These are phyloP conservation scores for Phylloboletellus chloephorus DNA, from an alignment of 1,284 basidiomycete genomes.

Conservation along the genomic window DNA sequence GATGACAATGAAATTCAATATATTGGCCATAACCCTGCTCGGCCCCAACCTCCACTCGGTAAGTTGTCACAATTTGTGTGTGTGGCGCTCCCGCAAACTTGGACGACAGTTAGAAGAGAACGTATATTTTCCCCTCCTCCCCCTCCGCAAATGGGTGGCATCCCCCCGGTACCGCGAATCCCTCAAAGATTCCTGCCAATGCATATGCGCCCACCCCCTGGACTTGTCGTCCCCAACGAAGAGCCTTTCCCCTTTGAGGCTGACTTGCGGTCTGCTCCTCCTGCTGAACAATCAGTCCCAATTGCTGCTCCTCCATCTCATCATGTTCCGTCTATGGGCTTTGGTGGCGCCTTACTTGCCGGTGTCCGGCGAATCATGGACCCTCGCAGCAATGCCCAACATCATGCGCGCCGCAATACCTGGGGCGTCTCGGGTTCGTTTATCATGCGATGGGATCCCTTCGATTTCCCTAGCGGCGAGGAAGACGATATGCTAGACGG, in stretches of 20 bases:
- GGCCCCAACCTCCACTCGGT: constrained; percentile 21
- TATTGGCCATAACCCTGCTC: constrained; percentile 22
- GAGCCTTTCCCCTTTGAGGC: constrained; percentile 45
- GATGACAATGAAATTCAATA: constrained; percentile 34
- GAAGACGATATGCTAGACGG: constrained; percentile 13
- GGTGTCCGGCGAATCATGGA: constrained; percentile 33
- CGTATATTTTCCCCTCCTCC: constrained; percentile 43
- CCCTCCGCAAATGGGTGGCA: constrained; percentile 25
- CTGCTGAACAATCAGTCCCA: constrained; percentile 16
- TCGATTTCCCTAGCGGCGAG: constrained; percentile 16
- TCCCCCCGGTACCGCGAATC: constrained; percentile 39
- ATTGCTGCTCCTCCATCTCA: constrained; percentile 45
- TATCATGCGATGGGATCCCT: constrained; percentile 29
- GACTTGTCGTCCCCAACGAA: constrained; percentile 37
- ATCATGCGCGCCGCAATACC: constrained; percentile 16
- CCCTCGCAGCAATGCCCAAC: constrained; percentile 12
- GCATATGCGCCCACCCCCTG: constrained; percentile 24
- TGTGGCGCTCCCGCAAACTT: constrained; percentile 3
- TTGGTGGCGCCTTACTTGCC: constrained; percentile 65
- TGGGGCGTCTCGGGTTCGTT: constrained; percentile 31
- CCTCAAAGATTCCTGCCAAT: constrained; percentile 32
- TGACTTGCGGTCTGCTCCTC: constrained; percentile 21
- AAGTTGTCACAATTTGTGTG: constrained; percentile 1
- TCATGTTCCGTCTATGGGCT: constrained; percentile 52
- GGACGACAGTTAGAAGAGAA: constrained; percentile 15